Conservation (phyloP, 768 basidiomycete genomes). For the Suillus weaverae region DNA sequence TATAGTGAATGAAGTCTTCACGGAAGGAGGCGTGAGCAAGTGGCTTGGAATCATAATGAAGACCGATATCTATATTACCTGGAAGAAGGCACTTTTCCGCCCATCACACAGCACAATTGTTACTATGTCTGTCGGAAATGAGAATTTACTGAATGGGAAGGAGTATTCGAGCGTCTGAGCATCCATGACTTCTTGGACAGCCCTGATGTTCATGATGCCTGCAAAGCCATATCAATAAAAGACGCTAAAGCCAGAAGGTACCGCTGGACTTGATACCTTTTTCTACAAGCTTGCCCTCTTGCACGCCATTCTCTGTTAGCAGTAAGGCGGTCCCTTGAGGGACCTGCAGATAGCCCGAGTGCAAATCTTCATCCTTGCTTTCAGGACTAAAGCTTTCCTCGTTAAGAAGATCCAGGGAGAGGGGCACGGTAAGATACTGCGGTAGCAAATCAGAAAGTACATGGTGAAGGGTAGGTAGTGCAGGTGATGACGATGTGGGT, state of each 20-base stretch:
- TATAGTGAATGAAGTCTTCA: constrained; percentile 60
- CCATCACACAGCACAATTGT: constrained; percentile 65
- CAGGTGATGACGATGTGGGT: constrained; percentile 28
- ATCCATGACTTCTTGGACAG: constrained; percentile 62
- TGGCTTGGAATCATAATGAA: not conserved
- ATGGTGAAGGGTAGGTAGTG: constrained; percentile 49
- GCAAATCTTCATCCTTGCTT: constrained; percentile 68
- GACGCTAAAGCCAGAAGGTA: not conserved
- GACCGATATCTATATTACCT: constrained; percentile 38
- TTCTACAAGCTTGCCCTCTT: constrained; percentile 66
- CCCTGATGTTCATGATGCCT: constrained; percentile 66
- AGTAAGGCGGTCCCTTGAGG: constrained; percentile 60
- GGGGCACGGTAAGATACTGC: constrained; percentile 50
- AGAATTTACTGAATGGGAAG: constrained; percentile 74
- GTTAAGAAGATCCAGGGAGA: constrained; percentile 67
- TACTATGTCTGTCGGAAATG: constrained; percentile 73
- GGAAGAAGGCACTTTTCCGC: constrained; percentile 69
- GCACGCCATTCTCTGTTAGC: constrained; percentile 64
- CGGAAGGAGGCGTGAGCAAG: constrained; percentile 3
- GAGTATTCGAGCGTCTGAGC: constrained; percentile 68
- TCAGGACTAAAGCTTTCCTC: constrained; percentile 58
- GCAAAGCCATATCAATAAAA: not conserved
- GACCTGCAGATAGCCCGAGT: constrained; percentile 73
- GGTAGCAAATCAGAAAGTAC: constrained; percentile 63
- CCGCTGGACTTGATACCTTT: constrained; percentile 29